Conservation (phyloP, 306 rosid species). For the Bauhinia variegata region DNA sequence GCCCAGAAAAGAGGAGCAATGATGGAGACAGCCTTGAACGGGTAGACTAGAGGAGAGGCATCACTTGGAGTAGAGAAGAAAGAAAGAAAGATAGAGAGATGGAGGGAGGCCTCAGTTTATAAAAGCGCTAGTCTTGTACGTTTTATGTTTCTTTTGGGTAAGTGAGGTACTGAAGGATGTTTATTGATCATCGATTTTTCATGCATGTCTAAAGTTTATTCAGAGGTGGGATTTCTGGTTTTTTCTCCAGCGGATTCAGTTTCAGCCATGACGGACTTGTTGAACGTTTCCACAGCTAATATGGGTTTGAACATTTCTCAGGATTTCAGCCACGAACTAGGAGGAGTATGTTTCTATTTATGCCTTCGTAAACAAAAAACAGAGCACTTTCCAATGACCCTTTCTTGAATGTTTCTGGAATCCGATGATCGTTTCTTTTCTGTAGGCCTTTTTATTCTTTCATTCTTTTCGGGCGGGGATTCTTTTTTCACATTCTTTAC, state of each 20-base stretch:
- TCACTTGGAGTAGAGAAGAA: conserved; percentile 18
- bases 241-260: conserved; percentile 41
- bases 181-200: neutral
- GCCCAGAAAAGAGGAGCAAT: conserved; percentile 40
- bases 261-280: conserved; percentile 55
- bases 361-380: conserved; percentile 47
- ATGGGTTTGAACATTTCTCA: conserved; percentile 60
- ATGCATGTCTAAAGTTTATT: conserved; percentile 43
- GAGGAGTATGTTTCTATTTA: conserved; percentile 68
- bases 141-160: conserved; percentile 62
- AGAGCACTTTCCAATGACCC: conserved; percentile 52
- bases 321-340: conserved; percentile 51
- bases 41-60: no score
- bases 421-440: conserved; percentile 90
- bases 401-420: conserved; percentile 72
- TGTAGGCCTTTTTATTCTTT: conserved; percentile 68
- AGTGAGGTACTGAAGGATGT: conserved; percentile 28
- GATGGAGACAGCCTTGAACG: conserved; percentile 56
- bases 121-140: conserved; percentile 40
- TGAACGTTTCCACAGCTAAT: conserved; percentile 60
- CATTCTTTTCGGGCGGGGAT: conserved; percentile 65
- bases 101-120: conserved; percentile 31
- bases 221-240: conserved; percentile 50
- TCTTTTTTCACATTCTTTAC: conserved; percentile 43
- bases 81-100: conserved; percentile 23